Base-by-base conservation (phyloP, 768 basidiomycete genomes). In the Pholiota microspora region DNA sequence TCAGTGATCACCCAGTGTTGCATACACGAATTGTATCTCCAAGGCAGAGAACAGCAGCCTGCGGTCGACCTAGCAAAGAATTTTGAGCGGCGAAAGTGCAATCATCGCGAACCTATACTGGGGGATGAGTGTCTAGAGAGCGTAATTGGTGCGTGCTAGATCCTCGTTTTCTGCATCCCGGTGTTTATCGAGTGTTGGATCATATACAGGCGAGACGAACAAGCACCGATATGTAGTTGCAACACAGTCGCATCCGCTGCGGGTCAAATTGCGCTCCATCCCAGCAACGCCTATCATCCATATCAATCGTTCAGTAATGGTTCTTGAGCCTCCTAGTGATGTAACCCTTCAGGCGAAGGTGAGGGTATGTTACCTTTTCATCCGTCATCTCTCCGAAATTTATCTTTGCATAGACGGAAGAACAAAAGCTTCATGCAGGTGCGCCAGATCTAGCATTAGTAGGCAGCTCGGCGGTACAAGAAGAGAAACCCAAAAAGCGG, bases 1-100 rank as follows among this genome's bases (percentile, higher is more conserved):
- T 61, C 61, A 98, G 97, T 99, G 96, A 98, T 99, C 69, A 98
- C 97, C 0, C 96, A 98, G 67, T 99, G 97, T 69, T 96, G 88
- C 67, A 94, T 99, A 36, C 86, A 94, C 60, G 92, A 93, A 66
- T 79, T 99, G 2, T 98, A 99, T 72, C 79, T 93, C 2, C 82
- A 88, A 53, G 94, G 93, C 10, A 83, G 80, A 55, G 64, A 77
- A 1, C 80, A 81, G 27, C 94, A 98, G 65, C 72, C 81, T 0
- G 82, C 86, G 0, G 86, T 93, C 0, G 92, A 97, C 66, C 78
- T 97, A 38, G 96, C 97, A 1, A 98, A 98, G 72, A 81, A 77
- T 0, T 98, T 97, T 60, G 96, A 98, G 72, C 80, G 96, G 53
- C 70, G 97, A 59, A 93, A 89, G 71, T 99, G 97, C 68, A 98